Conservation (phyloP, 805 yeast genomes). For the Candida germanica region DNA sequence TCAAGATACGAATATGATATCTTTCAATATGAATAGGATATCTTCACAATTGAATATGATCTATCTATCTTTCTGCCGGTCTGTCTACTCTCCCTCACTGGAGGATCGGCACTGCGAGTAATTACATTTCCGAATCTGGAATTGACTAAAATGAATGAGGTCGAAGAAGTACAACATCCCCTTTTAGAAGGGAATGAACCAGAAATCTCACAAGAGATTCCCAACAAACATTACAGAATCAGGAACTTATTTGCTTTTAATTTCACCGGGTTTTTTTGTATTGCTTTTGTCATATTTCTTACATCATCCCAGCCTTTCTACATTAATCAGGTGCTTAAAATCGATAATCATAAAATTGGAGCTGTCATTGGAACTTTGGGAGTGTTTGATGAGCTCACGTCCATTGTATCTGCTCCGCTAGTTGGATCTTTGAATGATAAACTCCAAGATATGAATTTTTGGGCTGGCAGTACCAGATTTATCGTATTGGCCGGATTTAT, state of each 20-base stretch:
- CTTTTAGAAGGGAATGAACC: background rate
- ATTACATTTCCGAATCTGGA: constrained; percentile 6
- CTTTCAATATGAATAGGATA: no score
- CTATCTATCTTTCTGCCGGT: no score
- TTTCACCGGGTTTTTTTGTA: constrained; percentile 35
- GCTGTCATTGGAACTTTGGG: constrained; percentile 34
- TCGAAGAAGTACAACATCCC: no score
- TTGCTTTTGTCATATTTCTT: constrained; percentile 37
- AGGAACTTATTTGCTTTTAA: constrained; percentile 32
- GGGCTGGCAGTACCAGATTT: constrained; percentile 49
- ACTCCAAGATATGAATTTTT: constrained; percentile 22
- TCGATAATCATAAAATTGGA: constrained; percentile 26
- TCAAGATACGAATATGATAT: no score
- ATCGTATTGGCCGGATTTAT: constrained; percentile 48
- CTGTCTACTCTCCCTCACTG: no score
- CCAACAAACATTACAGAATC: constrained; percentile 10
- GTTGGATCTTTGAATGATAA: constrained; percentile 63
- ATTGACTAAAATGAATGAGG: background rate
- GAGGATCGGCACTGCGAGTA: no score
- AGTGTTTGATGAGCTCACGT: constrained; percentile 57
- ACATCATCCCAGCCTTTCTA: constrained; percentile 41
- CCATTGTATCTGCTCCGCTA: constrained; percentile 54
- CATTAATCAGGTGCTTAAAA: constrained; percentile 29
- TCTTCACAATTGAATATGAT: no score
- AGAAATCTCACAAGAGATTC: constrained; percentile 1